These are phyloP conservation scores for Marasmius fiardii DNA, from an alignment of 1,284 basidiomycete species.

Conservation along the genomic window DNA sequence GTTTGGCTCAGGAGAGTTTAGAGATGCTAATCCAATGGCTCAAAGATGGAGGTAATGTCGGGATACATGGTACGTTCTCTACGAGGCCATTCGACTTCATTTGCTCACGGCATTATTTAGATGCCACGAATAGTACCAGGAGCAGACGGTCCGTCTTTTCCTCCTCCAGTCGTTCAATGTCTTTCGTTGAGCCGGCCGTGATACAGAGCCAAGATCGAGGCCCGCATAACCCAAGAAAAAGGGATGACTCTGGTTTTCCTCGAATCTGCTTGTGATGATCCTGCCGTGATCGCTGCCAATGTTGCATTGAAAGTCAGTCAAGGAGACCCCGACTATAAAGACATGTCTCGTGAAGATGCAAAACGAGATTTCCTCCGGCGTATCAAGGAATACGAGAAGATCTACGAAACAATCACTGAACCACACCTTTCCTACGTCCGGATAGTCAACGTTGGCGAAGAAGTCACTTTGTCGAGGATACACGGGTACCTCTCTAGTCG, in stretches of 20 bases:
- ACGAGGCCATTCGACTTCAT: not conserved
- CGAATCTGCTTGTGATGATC: slow-evolving; percentile 94
- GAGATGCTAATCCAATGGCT: slow-evolving; percentile 96
- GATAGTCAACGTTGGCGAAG: slow-evolving; percentile 86
- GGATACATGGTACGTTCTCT: slow-evolving; percentile 80
- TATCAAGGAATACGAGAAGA: slow-evolving; percentile 90
- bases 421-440: slow-evolving; percentile 83
- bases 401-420: slow-evolving; percentile 95
- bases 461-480: slow-evolving; percentile 82
- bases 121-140: slow-evolving; percentile 33
- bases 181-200: not conserved
- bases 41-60: slow-evolving; percentile 94
- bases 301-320: slow-evolving; percentile 94
- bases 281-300: slow-evolving; percentile 91
- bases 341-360: slow-evolving; percentile 83
- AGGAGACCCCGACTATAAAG: slow-evolving; percentile 97
- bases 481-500: slow-evolving; percentile 94
- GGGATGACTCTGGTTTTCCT: slow-evolving; percentile 92
- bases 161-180: not conserved
- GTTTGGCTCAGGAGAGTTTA: slow-evolving; percentile 87
- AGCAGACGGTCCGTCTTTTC: slow-evolving; percentile 54
- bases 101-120: not conserved
- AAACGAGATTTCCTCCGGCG: slow-evolving; percentile 89
- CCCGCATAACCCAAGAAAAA: slow-evolving; percentile 85
- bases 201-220: slow-evolving; percentile 72